These are phyloP conservation scores for Phylloporus arenicola DNA, from an alignment of 768 basidiomycete species.

Conservation along the genomic window DNA sequence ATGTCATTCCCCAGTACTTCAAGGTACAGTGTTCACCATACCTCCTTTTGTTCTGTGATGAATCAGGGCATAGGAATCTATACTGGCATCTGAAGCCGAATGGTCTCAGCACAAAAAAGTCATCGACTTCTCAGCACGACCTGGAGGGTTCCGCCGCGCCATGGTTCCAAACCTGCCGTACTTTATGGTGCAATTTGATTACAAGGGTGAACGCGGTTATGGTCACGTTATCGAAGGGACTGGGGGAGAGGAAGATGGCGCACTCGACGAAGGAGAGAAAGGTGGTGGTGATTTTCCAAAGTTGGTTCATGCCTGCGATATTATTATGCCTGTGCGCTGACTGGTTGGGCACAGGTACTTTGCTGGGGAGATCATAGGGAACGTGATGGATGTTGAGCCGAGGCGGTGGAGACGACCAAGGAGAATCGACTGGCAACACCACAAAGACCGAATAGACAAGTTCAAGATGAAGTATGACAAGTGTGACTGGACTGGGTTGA, in stretches of 20 bases:
- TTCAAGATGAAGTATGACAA: conserved; percentile 74
- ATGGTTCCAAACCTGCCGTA: conserved; percentile 98
- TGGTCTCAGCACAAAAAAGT: conserved; percentile 99
- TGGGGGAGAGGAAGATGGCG: conserved; percentile 59
- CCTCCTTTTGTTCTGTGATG: conserved; percentile 2
- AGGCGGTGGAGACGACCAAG: conserved; percentile 80
- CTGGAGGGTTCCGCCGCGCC: conserved; percentile 89
- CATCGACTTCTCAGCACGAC: conserved; percentile 85
- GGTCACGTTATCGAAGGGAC: conserved; percentile 97
- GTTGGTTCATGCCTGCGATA: conserved; percentile 37
- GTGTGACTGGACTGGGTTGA: conserved; percentile 79
- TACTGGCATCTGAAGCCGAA: conserved; percentile 86
- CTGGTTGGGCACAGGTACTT: conserved; percentile 63
- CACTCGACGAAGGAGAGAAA: conserved; percentile 79
- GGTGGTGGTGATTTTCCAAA: conserved; percentile 89
- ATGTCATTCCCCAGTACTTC: conserved; percentile 89
- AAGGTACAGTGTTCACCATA: conserved; percentile 42
- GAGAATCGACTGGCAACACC: conserved; percentile 61
- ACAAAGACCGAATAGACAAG: conserved; percentile 61
- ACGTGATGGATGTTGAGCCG: conserved; percentile 81
- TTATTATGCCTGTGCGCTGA: conserved; percentile 2
- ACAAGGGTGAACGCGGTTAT: conserved; percentile 96
- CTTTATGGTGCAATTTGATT: conserved; percentile 98
- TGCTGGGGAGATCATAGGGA: conserved; percentile 91
- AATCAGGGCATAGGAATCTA: conserved; percentile 65